phyloP scores from a whole-genome alignment of 257 asterid species.

The Nicotiana noctiflora region DNA sequence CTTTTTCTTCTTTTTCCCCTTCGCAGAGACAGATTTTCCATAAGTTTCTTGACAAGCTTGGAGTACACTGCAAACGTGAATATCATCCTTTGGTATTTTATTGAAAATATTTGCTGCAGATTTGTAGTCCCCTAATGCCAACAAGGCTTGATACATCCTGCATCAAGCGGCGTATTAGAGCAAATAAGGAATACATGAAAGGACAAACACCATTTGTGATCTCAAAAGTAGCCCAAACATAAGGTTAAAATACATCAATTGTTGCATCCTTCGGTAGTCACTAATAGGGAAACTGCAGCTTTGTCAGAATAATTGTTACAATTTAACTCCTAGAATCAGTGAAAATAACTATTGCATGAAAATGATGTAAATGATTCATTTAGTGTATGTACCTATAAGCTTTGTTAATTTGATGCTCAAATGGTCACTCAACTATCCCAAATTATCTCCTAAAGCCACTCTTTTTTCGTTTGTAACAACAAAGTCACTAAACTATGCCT shows the following conservation, averaged over 20 bases:
- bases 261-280: background rate
- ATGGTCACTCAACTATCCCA: too few species aligned
- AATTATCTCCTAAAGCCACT: too few species aligned
- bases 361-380: background rate
- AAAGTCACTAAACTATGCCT: too few species aligned
- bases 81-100: constrained; percentile 54
- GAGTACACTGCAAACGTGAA: constrained; percentile 54
- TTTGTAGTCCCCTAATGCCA: constrained; percentile 59
- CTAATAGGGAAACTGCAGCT: background rate
- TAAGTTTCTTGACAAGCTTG: constrained; percentile 45
- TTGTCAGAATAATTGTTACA: background rate
- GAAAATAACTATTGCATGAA: background rate
- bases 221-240: background rate
- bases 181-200: background rate
- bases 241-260: background rate
- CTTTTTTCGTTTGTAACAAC: too few species aligned
- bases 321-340: background rate
- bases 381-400: background rate
- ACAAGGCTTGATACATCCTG: constrained; percentile 93
- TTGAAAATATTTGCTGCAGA: constrained; percentile 44
- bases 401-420: background rate
- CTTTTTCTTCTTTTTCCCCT: constrained; percentile 14
- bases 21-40: background rate
- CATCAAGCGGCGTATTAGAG: constrained; percentile 15
- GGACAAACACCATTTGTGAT: background rate